Percentiles rank a stretch among this genome's conserved stretches.
Conservation (phyloP, 2,329 filamentous ascomycete species). For the Scytalidium sp. region DNA sequence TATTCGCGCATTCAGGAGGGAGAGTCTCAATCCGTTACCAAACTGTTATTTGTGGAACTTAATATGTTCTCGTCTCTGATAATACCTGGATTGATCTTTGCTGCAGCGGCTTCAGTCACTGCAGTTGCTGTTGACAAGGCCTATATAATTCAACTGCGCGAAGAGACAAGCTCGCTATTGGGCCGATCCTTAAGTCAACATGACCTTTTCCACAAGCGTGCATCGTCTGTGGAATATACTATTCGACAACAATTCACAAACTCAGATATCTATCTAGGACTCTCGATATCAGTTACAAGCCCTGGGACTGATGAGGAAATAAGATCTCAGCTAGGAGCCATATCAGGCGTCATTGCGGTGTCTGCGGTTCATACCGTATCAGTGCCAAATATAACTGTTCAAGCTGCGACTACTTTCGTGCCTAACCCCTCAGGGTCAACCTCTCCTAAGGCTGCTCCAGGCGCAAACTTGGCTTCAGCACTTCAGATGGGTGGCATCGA, state of each 20-base stretch:
- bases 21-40: too few species aligned
- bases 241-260: background rate
- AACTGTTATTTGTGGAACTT: background rate
- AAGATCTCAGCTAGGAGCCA: background rate
- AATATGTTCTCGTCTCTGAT: background rate
- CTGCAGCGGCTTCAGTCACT: background rate
- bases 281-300: background rate
- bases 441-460: background rate
- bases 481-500: constrained; percentile 21
- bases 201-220: background rate
- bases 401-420: background rate
- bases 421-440: background rate
- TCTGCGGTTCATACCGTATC: background rate
- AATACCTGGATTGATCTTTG: background rate
- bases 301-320: background rate
- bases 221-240: background rate
- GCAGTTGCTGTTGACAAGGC: background rate
- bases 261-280: background rate
- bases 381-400: background rate
- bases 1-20: background rate
- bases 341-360: background rate
- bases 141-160: background rate
- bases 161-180: background rate
- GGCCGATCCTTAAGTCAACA: background rate
- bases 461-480: background rate